Base-by-base conservation (phyloP, 345 rosid genomes). In the Pistacia vera region DNA sequence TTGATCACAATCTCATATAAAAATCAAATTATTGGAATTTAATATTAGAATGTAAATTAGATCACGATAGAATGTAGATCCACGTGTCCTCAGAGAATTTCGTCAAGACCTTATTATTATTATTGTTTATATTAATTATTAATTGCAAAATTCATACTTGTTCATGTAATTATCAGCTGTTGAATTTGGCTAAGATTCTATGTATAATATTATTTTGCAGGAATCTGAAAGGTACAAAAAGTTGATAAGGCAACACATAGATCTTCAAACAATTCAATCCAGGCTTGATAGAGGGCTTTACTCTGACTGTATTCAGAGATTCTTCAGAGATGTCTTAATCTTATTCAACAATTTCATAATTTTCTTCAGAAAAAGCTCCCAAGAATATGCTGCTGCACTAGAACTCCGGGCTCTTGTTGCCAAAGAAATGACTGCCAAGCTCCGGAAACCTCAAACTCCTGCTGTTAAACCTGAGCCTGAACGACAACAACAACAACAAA, bases 271-370 rank as follows among this genome's bases (percentile, higher is more conserved):
- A 10, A 75, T 88, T 20, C 80, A 82, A 77, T 73, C 75, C 18
- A 80, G 88, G 78, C 86, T 86, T 25, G 77, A 80, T n/a, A 77
- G 73, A 71, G 87, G 92, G 11, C 67, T 66, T 25, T 86, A 88
- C 72, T 76, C 88, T 4, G 64, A 78, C 4, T 80, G 81, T 67
- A 22, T 73, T 64, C 77, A 68, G 5, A 79, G 70, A 48, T 86
- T 86, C 81, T 86, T 72, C 55, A 72, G 87, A 55, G 92, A 86
- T 76, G 86, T 86, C 59, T 84, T 88, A 11, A 78, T 88, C 66
- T 64, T 86, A 11, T 79, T 88, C 85, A 88, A 83, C 77, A 88
- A 88, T 46, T 74, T 79, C n/a, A 71, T 82, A 7, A n/a, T 85
- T 58, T 88, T 85, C 76, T 80, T 80, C 80, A 58, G 64, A n/a